phyloP scores from a whole-genome alignment of 164 flowering plant species.

The Malania oleifera region DNA sequence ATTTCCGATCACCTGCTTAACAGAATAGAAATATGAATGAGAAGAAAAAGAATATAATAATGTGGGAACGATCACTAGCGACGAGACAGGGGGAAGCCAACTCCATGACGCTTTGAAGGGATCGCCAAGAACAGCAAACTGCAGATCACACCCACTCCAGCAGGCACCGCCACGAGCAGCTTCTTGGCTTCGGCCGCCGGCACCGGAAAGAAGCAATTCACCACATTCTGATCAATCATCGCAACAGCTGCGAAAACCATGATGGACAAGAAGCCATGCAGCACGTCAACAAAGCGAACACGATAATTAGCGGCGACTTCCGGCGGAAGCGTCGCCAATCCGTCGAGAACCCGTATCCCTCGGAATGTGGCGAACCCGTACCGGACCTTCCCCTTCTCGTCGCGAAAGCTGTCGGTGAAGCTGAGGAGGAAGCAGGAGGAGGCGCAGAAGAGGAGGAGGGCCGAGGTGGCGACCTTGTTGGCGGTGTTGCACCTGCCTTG shows the following conservation, averaged over 20 bases:
- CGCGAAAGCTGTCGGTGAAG: conserved; percentile 70
- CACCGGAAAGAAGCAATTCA: conserved; percentile 51
- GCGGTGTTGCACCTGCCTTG: conserved; percentile 35
- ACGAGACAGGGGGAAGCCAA: conserved; percentile 44
- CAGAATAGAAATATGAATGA: no score
- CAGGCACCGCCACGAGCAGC: conserved; percentile 39
- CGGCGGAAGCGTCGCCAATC: conserved; percentile 17
- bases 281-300: conserved; percentile 41
- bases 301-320: conserved; percentile 33
- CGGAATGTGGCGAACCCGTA: conserved; percentile 52
- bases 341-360: conserved; percentile 62
- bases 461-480: conserved; percentile 25
- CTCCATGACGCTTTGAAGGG: conserved; percentile 43
- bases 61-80: no score
- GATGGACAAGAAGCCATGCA: conserved; percentile 51
- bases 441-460: conserved; percentile 37
- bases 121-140: conserved; percentile 32
- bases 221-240: conserved; percentile 55
- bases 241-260: conserved; percentile 61
- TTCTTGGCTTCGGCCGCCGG: conserved; percentile 44
- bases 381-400: conserved; percentile 48
- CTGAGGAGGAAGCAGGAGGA: conserved; percentile 43
- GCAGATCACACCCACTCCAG: conserved; percentile 33
- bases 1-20: no score
- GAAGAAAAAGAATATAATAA: no score